Evolutionary conservation across 306 rosid species (phyloP).

Genomic region (Glycine tomentella): DNA sequence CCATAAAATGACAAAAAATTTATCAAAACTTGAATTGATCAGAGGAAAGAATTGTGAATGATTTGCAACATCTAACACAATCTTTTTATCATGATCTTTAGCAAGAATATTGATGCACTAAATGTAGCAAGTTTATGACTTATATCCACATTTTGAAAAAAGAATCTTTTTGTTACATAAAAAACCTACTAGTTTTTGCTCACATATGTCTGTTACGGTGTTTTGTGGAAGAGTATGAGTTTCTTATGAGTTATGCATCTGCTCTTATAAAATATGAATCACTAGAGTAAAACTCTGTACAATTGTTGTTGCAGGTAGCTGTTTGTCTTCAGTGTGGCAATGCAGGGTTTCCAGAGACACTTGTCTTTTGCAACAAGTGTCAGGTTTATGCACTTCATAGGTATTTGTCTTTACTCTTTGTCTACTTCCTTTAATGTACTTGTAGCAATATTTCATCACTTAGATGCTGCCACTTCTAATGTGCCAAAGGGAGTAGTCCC

Average conservation of each 20-base stretch:
- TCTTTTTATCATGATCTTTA: background rate
- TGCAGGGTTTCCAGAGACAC: slow-evolving; percentile 43
- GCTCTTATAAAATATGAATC: background rate
- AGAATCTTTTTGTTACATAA: background rate
- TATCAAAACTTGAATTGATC: background rate
- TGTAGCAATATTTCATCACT: slow-evolving; percentile 16
- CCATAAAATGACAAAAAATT: background rate
- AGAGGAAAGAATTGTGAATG: slow-evolving; percentile 4
- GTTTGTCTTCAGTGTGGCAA: slow-evolving; percentile 52
- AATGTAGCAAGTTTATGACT: background rate
- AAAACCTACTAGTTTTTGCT: slow-evolving; percentile 9
- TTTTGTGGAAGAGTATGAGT: background rate
- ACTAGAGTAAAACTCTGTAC: background rate
- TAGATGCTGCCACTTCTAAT: background rate
- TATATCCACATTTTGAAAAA: background rate
- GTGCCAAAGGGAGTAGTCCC: background rate
- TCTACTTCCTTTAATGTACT: background rate
- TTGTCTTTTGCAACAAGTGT: slow-evolving; percentile 49
- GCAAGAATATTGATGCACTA: background rate
- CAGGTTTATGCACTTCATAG: slow-evolving; percentile 43
- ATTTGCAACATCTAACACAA: slow-evolving; percentile 3
- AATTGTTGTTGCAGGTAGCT: slow-evolving; percentile 44
- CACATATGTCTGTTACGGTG: background rate
- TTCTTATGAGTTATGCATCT: background rate
- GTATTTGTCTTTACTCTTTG: slow-evolving; percentile 35